Base-by-base conservation (phyloP, 768 basidiomycete species). In the Strobilomyces dryophilus region DNA sequence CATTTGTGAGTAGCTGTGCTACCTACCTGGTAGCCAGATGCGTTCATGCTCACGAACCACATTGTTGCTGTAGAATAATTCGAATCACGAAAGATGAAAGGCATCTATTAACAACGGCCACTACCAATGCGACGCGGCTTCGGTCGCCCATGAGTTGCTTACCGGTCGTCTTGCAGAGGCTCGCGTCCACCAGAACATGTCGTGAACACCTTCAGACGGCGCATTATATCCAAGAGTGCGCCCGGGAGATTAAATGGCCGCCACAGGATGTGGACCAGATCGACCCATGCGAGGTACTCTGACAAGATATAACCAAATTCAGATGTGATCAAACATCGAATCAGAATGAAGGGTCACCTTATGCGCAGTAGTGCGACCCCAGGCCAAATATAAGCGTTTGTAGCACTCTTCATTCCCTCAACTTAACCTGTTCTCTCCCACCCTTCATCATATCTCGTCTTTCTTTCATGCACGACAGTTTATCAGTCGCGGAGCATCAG, bases 1-100 rank as follows among this genome's bases (percentile, higher is more conserved):
- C 54, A 43, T n/a, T 17, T 45, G 46, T 48, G 34, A 45, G 50
- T 26, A 42, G 56, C 50, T 48, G 57, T 57, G 27, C n/a, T 43
- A 41, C 20, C n/a, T 43, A 41, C 20, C n/a, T 21, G 6, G 24
- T 27, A n/a, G 21, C 24, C 5, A 34, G 14, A 34, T 12, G 29
- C 17, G n/a, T 45, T 29, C 32, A 27, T 40, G 24, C 29, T 34
- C 17, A 5, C 21, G 10, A 24, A 24, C 20, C n/a, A 5, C 8
- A 14, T 17, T 7, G 5, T 40, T 45, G 37, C 40, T 44, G 47
- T 51, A 46, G 24, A 24, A 24, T 24, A 24, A 24, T 24, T 24
- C 24, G 43, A 39, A 21, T 11, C 20, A 20, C 48, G 14, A 26
- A 36, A 10, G 20, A 10, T 12, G 14, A 26, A 35, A 51, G 32